Evolutionary conservation across 768 basidiomycete genomes (phyloP), one percentile per base, ranked within the genome.

Genomic region (Tephrocybe sp.): DNA sequence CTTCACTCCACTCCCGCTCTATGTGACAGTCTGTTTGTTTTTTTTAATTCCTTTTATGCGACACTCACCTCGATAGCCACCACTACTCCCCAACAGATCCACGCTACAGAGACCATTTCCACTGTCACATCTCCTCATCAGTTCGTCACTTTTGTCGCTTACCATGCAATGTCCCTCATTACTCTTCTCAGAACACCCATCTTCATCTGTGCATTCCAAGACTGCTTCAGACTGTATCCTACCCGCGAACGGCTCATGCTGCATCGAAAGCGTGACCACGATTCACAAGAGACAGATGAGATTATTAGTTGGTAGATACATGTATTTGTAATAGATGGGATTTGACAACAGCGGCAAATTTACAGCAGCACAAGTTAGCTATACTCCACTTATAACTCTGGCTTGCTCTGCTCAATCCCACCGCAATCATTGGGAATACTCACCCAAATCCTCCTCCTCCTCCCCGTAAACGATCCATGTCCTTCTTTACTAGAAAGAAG

Each of bases 401-500:
- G 55, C 51, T n/a, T 23, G 38, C 39, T 45, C 20, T 43, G 42
- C 41, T 49, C 49, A 33, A 7, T 14, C 6, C 40, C 31, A 17
- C 44, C 22, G 52, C 31, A 44, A 51, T 17, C 22, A 61, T 59
- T 61, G 60, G 60, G 58, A 61, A 61, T 43, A 57, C 52, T 60
- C 61, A 58, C 52, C 57, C 55, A 23, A 53, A 47, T 20, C 49
- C 49, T 20, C 43, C 59, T 14, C 46, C 56, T 31, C 54, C 57
- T 20, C 52, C 56, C 20, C 60, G 56, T 52, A 79, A 77, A 70
- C 79, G 84, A 68, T 85, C 85, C 83, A 92, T 92, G 90, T 90
- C 89, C 79, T 92, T 91, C 88, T 92, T 92, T 81, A 86, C 82
- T 39, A 80, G 88, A 80, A 90, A 84, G 85, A 91, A 89, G 80